A percentile compares a stretch with the other conserved stretches of the same genome.
These are phyloP conservation scores for Sporisorium sorghi DNA, from an alignment of 1,284 basidiomycete species.

Conservation along the genomic window DNA sequence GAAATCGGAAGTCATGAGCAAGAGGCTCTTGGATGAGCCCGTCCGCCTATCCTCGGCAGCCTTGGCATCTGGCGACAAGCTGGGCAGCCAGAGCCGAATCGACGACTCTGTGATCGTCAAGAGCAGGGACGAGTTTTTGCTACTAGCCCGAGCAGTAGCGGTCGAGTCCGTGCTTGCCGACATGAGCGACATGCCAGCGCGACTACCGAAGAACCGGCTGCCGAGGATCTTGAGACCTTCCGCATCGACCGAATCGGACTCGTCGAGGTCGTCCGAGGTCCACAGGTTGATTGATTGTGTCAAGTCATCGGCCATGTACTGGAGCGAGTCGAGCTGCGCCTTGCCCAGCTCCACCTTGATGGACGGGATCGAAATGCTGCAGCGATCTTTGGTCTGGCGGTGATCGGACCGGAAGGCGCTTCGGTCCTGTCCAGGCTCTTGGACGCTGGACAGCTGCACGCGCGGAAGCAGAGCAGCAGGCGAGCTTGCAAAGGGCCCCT, in stretches of 20 bases:
- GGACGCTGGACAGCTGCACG: conserved; percentile 10
- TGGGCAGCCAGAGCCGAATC: conserved; percentile 35
- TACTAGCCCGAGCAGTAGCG: conserved; percentile 24
- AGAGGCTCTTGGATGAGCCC: conserved; percentile 25
- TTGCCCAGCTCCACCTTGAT: conserved; percentile 46
- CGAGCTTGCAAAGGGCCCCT: conserved; percentile 8
- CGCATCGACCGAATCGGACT: conserved; percentile 25
- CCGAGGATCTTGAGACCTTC: conserved; percentile 56
- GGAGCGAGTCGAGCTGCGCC: conserved; percentile 50
- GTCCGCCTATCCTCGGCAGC: background rate
- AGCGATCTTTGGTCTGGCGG: conserved; percentile 26
- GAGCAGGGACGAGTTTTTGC: conserved; percentile 28
- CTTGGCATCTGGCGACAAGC: background rate
- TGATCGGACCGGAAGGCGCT: no score
- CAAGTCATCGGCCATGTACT: conserved; percentile 59
- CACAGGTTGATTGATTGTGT: conserved; percentile 44
- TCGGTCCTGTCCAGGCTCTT: background rate
- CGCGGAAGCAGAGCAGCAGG: conserved; percentile 12
- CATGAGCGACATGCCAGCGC: conserved; percentile 45
- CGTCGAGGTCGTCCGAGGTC: conserved; percentile 29
- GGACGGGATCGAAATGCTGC: conserved; percentile 32
- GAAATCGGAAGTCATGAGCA: conserved; percentile 30
- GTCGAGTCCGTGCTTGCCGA: conserved; percentile 53
- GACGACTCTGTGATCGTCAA: conserved; percentile 33
- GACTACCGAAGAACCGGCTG: conserved; percentile 57